Base-by-base conservation (phyloP, 164 flowering plant genomes). In the Buxus sempervirens region DNA sequence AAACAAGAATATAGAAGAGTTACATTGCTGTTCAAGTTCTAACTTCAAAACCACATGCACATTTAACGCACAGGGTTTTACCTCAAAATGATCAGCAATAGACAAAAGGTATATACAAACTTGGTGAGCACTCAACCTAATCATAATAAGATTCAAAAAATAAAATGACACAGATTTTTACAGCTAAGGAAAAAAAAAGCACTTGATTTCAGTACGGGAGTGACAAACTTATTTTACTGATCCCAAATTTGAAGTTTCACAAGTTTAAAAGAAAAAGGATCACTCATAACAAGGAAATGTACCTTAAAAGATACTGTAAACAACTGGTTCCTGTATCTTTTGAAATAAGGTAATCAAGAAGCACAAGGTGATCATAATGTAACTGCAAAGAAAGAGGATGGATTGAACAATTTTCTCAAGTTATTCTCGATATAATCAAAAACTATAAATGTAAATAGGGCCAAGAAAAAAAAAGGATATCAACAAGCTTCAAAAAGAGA, bases 271-370 rank as follows among this genome's bases (percentile, higher is more conserved):
- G 65, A 36, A 54, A n/a, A 15, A 48, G 0, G 53, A 64, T 32
- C 55, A 45, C 32, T 2, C 24, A 48, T 20, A 58, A 26, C 19
- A 24, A 60, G 45, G 58, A 26, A 20, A 25, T 62, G 73, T 63
- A 89, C 98, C 94, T 82, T 76, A 95, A 68, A 54, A 95, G 83
- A 83, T 92, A 92, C 58, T 90, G 88, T 6, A 84, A 87, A 81
- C 88, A 90, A 57, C 65, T 74, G 54, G 75, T 75, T 74, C 97
- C 99, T 6, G 80, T 79, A 61, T 92, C 96, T 77, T 90, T 90
- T 26, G 97, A 92, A 66, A 95, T 92, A 59, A 95, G 97, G 79
- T 90, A 95, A 80, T 95, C 99, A 67, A 95, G 94, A 78, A 95
- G 91, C 69, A 92, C 88, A 60, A 80, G 81, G 78, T 92, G 93